Evolutionary conservation across 2,329 filamentous ascomycete genomes (phyloP).

Genomic region (Cercospora sp.): DNA sequence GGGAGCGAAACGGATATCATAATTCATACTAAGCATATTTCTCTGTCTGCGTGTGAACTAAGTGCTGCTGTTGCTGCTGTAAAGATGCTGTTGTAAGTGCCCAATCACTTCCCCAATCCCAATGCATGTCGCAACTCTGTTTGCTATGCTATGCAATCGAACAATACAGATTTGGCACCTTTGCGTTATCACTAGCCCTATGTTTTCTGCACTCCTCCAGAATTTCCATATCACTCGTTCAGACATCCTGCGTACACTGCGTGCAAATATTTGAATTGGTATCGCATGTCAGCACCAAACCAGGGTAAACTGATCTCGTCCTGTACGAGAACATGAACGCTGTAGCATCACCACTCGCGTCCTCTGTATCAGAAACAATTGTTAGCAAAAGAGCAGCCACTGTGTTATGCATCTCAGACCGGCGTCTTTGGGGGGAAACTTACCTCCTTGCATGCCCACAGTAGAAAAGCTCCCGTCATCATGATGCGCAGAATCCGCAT

Average conservation of each 20-base stretch:
- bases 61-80: background rate
- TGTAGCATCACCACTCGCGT: conserved; percentile 10
- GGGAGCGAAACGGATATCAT: background rate
- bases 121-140: background rate
- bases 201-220: background rate
- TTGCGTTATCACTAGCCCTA: background rate
- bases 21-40: background rate
- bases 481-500: conserved; percentile 27
- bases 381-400: background rate
- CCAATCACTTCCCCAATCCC: background rate
- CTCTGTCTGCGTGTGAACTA: background rate
- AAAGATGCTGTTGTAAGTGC: background rate
- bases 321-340: conserved; percentile 24
- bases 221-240: too few species aligned
- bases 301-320: conserved; percentile 23
- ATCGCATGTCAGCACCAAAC: conserved; percentile 32
- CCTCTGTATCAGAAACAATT: background rate
- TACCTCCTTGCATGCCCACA: conserved; percentile 36
- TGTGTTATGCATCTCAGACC: background rate
- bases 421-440: conserved; percentile 20
- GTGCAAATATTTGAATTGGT: conserved; percentile 26
- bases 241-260: conserved; percentile 1
- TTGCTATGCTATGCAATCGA: background rate
- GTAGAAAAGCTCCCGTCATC: conserved; percentile 26
- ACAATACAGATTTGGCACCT: background rate